These are phyloP conservation scores for Lobosporangium transversale DNA, from an alignment of 192 early-diverging fungal genomes.

Conservation along the genomic window DNA sequence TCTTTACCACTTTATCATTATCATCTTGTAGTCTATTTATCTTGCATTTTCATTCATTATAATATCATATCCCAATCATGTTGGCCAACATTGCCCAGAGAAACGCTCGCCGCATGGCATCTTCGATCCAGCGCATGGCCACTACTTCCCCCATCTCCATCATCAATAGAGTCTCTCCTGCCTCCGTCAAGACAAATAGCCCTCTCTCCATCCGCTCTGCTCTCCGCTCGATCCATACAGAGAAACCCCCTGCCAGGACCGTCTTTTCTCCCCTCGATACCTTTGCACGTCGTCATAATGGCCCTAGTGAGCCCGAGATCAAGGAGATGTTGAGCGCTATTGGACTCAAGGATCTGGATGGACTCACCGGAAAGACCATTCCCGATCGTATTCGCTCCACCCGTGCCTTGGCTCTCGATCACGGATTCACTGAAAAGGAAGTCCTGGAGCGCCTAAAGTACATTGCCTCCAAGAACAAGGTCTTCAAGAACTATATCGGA, in stretches of 20 bases:
- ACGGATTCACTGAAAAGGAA: slow-evolving; percentile 86
- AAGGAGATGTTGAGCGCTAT: slow-evolving; percentile 84
- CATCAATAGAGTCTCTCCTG: background rate
- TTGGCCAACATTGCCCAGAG: slow-evolving; percentile 48
- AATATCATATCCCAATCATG: slow-evolving; percentile 9
- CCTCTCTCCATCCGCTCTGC: slow-evolving; percentile 52
- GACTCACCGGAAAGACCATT: slow-evolving; percentile 85
- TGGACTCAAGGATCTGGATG: slow-evolving; percentile 82
- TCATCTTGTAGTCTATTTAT: slow-evolving; percentile 7
- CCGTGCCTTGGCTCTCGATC: slow-evolving; percentile 76
- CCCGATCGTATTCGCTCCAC: slow-evolving; percentile 83
- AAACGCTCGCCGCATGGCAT: slow-evolving; percentile 48
- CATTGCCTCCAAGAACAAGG: slow-evolving; percentile 94
- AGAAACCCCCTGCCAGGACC: slow-evolving; percentile 50
- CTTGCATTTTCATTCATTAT: background rate
- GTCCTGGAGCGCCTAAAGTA: slow-evolving; percentile 81
- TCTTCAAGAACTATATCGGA: slow-evolving; percentile 93
- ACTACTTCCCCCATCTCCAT: slow-evolving; percentile 1
- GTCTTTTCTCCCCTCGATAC: slow-evolving; percentile 72
- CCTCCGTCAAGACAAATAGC: slow-evolving; percentile 10
- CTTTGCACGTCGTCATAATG: slow-evolving; percentile 90
- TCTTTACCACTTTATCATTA: background rate
- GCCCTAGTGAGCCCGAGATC: slow-evolving; percentile 79
- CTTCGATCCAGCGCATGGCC: slow-evolving; percentile 34
- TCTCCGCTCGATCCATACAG: slow-evolving; percentile 47